Evolutionary conservation across 2,329 filamentous ascomycete genomes (phyloP).

Genomic region (Microascus cirrosus): DNA sequence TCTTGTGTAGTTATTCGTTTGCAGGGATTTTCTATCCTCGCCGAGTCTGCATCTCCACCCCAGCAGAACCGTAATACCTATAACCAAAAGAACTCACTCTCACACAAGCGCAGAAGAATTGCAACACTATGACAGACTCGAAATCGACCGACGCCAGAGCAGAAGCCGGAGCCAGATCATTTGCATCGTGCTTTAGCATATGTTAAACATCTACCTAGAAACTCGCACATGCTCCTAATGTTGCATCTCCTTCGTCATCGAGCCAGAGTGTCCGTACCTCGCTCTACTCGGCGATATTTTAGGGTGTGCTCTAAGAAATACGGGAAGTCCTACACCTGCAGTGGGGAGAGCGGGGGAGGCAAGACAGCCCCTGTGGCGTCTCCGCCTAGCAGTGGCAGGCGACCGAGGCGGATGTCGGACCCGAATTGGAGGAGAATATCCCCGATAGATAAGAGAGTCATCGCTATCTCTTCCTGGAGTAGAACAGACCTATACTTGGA

Average conservation of each 20-base stretch:
- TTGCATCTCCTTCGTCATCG: slow-evolving; percentile 26
- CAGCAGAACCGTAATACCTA: background rate
- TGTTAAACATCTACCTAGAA: slow-evolving; percentile 34
- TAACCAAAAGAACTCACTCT: background rate
- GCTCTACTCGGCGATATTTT: slow-evolving; percentile 39
- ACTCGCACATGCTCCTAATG: slow-evolving; percentile 14
- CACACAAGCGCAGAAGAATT: background rate
- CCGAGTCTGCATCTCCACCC: background rate
- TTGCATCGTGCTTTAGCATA: slow-evolving; percentile 1
- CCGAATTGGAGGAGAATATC: no score
- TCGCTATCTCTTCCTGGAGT: no score
- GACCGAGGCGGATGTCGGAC: no score
- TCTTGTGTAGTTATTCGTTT: no score
- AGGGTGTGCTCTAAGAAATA: no score
- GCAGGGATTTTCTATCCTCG: no score
- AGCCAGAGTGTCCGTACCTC: slow-evolving; percentile 26
- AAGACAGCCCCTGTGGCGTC: no score
- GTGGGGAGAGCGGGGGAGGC: no score
- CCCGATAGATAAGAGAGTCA: no score
- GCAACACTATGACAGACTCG: background rate
- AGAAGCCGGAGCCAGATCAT: background rate
- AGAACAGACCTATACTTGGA: no score
- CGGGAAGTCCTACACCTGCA: no score
- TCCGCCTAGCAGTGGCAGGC: no score
- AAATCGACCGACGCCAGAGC: background rate